Evolutionary conservation across 2,329 filamentous ascomycete species (phyloP), one percentile per base, ranked within the genome.

Genomic region (Cladosporium sp.): DNA sequence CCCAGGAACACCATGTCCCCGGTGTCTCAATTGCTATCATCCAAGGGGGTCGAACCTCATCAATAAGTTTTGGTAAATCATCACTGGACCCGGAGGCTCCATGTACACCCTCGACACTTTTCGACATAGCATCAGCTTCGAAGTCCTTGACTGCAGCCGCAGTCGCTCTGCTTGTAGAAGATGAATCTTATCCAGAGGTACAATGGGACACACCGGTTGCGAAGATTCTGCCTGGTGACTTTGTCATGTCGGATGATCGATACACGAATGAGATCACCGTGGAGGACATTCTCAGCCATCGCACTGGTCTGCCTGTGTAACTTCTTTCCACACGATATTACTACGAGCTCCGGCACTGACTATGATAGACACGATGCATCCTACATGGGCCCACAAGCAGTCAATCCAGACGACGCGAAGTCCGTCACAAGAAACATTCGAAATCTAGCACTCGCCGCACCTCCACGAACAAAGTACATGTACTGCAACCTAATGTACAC

Each of bases 71-170:
- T 54, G 62, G 74, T 53, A 53, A 71, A 56, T 58, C 67, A 45
- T 51, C 53, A n/a, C 60, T 70, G 4, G 63, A 71, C 4, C 59
- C 49, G 2, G 63, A 61, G 4, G 69, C 63, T 0, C 62, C 66
- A 0, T 71, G 72, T 7, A 75, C 68, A 0, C 59, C 72, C 1
- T 65, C 75, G 25, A 81, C 78, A 0, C 67, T 82, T 2, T 82
- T 77, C 65, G 78, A 76, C 51, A 70, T 69, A 2, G 80, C 72
- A 2, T 80, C 77, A 36, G 80, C 73, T 1, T 79, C 77, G 16
- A 83, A 83, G 59, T 74, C 77, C 2, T 72, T 79, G 40, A 76
- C 73, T 0, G 72, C 75, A 1, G 77, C 77, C 1, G 68, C 70
- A 0, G 60, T 83, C 2, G 70, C 74, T 1, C 59, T 79, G 2